These are phyloP conservation scores for Acer negundo DNA, from an alignment of 345 rosid genomes.

Conservation along the genomic window DNA sequence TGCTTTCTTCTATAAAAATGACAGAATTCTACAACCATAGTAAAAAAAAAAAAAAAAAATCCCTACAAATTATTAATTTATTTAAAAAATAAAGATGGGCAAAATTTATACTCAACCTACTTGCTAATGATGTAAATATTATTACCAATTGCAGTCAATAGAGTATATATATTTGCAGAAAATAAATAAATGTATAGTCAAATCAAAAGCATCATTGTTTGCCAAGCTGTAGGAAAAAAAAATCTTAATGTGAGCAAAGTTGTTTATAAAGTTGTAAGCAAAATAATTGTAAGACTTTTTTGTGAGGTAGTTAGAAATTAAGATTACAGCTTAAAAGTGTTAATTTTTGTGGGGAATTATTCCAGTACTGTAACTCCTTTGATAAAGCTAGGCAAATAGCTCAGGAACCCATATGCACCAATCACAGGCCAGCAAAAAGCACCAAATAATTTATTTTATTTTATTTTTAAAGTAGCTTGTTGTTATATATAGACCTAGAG, in stretches of 20 bases:
- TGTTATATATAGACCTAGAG: neutral
- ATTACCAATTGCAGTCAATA: conserved; percentile 11
- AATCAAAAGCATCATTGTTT: conserved; percentile 15
- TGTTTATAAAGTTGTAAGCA: neutral
- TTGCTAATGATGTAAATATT: neutral
- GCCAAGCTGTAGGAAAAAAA: neutral
- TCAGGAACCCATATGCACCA: conserved; percentile 24
- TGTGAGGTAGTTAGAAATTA: neutral
- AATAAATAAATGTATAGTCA: neutral
- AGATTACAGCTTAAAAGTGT: conserved; percentile 12
- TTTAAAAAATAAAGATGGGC: no score
- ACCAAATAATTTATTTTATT: neutral
- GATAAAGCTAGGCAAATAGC: conserved; percentile 8
- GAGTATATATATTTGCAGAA: neutral
- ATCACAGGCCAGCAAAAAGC: conserved; percentile 19
- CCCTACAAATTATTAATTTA: no score
- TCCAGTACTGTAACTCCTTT: neutral
- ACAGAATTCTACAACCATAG: conserved; percentile 23
- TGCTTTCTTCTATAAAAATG: conserved; percentile 8
- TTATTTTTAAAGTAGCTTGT: neutral
- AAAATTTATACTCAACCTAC: no score
- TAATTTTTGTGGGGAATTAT: neutral
- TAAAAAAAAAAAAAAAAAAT: neutral
- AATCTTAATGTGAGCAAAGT: neutral
- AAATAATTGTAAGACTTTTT: neutral